Percentiles rank a stretch among this genome's conserved stretches.
Conservation (phyloP, 345 rosid genomes). For the Sisymbrium irio region DNA sequence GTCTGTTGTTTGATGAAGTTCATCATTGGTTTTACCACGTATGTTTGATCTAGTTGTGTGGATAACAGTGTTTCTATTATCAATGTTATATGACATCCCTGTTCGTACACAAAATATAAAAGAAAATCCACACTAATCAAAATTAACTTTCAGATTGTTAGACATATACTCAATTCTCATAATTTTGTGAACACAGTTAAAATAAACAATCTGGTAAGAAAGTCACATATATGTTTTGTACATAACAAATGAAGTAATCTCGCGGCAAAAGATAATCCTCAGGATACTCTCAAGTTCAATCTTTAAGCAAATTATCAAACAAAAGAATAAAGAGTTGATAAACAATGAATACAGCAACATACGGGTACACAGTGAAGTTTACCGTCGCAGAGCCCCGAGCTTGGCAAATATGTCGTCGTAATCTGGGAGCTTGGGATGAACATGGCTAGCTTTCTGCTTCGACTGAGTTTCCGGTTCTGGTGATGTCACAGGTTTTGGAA, state of each 20-base stretch:
- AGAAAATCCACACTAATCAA: neutral
- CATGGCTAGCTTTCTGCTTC: conserved; percentile 53
- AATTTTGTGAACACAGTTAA: neutral
- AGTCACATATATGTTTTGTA: neutral
- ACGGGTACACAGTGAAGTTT: neutral
- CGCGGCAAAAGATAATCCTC: neutral
- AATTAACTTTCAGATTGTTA: neutral
- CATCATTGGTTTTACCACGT: neutral
- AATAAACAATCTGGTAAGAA: neutral
- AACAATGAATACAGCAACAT: conserved; percentile 6
- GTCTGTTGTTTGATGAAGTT: neutral
- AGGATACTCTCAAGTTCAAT: neutral
- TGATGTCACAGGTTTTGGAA: conserved; percentile 32
- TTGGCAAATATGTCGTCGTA: conserved; percentile 58
- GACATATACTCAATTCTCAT: neutral
- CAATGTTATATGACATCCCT: neutral
- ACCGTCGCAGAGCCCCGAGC: conserved; percentile 49
- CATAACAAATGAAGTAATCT: neutral
- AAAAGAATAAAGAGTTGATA: conserved; percentile 13
- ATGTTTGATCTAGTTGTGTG: neutral
- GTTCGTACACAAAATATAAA: neutral
- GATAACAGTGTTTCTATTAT: neutral
- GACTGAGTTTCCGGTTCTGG: conserved; percentile 32
- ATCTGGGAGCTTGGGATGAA: conserved; percentile 96
- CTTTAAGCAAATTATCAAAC: conserved; percentile 12